These are phyloP conservation scores for Artemisia tridentata DNA, from an alignment of 129 eudicot genomes.

Conservation along the genomic window DNA sequence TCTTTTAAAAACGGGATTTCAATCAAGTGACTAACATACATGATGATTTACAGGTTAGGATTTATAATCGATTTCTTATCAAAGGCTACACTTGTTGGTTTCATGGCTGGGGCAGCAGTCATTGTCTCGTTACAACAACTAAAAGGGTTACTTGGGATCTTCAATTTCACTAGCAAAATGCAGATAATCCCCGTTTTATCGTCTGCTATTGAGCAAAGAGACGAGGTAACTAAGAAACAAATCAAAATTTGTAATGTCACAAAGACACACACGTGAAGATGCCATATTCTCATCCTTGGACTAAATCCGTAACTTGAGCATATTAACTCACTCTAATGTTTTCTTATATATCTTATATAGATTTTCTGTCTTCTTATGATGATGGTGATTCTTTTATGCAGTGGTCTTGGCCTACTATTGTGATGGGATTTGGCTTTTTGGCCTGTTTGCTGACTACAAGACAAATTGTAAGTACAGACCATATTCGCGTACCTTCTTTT, in stretches of 20 bases:
- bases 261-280: background rate
- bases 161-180: constrained; percentile 79
- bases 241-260: background rate
- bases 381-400: constrained; percentile 30
- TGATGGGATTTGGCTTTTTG: constrained; percentile 72
- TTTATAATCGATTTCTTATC: constrained; percentile 85
- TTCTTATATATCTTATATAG: too few species aligned
- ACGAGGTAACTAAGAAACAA: constrained; percentile 49
- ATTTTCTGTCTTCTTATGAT: background rate
- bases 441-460: constrained; percentile 56
- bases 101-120: constrained; percentile 97
- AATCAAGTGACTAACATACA: background rate
- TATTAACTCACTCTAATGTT: too few species aligned
- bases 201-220: constrained; percentile 54
- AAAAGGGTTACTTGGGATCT: constrained; percentile 82
- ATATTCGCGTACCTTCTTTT: background rate
- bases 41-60: constrained; percentile 59
- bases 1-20: too few species aligned
- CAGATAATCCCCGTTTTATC: constrained; percentile 73
- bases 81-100: constrained; percentile 86
- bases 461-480: constrained; percentile 49
- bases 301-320: too few species aligned
- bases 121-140: constrained; percentile 85
- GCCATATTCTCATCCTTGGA: background rate
- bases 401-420: constrained; percentile 90